Conservation (phyloP, 441 rosid genomes). For the Capsella rubella region DNA sequence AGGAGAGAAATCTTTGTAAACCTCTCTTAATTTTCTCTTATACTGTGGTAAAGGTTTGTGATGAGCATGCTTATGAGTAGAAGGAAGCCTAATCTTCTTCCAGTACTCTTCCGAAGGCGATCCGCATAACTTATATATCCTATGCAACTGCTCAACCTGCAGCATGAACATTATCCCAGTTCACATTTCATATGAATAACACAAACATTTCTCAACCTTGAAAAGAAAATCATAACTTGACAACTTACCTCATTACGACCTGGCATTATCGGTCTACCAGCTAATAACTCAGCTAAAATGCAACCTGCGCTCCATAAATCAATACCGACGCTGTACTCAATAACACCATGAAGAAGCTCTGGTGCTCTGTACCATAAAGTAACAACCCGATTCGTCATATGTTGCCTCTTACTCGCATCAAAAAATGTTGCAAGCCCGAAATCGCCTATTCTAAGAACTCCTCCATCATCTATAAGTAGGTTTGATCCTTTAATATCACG, state of each 20-base stretch:
- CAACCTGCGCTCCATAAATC: constrained; percentile 99
- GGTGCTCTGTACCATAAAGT: constrained; percentile 97
- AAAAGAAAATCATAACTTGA: background rate
- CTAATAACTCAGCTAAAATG: constrained; percentile 88
- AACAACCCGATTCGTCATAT: constrained; percentile 92
- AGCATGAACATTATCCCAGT: background rate
- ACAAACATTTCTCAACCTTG: constrained; percentile 21
- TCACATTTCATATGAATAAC: constrained; percentile 4
- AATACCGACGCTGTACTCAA: constrained; percentile 84
- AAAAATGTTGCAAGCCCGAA: constrained; percentile 90
- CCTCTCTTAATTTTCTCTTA: constrained; percentile 71
- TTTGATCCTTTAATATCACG: constrained; percentile 97
- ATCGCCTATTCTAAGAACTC: constrained; percentile 89
- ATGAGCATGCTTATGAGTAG: constrained; percentile 58
- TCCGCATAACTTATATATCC: constrained; percentile 91
- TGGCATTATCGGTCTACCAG: constrained; percentile 96
- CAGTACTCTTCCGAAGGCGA: constrained; percentile 93
- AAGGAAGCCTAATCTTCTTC: constrained; percentile 84
- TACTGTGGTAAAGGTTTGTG: constrained; percentile 79
- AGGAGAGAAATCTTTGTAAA: constrained; percentile 77
- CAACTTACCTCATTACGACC: constrained; percentile 86
- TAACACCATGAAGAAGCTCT: constrained; percentile 90
- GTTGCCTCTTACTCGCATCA: constrained; percentile 80
- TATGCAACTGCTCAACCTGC: constrained; percentile 92
- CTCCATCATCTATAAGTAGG: constrained; percentile 86